Percentiles rank a stretch among this genome's conserved stretches.
These are phyloP conservation scores for Mortierella sp. DNA, from an alignment of 371 early-diverging fungal species.

Conservation along the genomic window DNA sequence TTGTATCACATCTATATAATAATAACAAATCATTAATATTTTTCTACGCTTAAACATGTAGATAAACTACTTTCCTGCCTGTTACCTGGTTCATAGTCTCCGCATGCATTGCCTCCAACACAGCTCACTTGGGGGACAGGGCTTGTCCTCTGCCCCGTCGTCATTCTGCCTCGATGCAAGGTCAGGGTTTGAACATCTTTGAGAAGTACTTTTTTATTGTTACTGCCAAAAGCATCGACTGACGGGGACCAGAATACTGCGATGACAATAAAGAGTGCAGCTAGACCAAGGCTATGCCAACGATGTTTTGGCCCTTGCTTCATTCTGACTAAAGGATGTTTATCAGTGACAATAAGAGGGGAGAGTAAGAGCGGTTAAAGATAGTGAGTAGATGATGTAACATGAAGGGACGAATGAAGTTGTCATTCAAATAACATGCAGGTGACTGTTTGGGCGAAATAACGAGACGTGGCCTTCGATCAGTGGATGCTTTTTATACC, in stretches of 20 bases:
- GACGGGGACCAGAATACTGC: slow-evolving; percentile 4
- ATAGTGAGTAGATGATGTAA: not conserved
- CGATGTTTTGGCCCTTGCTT: not conserved
- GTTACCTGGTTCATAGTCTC: slow-evolving; percentile 50
- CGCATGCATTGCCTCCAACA: slow-evolving; percentile 51
- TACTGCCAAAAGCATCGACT: slow-evolving; percentile 17
- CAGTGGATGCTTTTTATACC: not conserved
- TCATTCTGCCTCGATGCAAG: slow-evolving; percentile 38
- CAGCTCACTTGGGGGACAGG: slow-evolving; percentile 46
- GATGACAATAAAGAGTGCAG: not conserved
- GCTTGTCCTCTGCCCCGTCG: slow-evolving; percentile 34
- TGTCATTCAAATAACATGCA: too few relatives aligned
- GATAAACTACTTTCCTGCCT: not conserved
- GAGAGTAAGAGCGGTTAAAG: not conserved
- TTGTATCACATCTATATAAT: slow-evolving; percentile 41
- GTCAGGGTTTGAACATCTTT: slow-evolving; percentile 49
- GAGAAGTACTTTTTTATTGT: slow-evolving; percentile 33
- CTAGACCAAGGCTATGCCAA: not conserved
- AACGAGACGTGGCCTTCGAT: slow-evolving; percentile 15
- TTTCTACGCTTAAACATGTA: not conserved
- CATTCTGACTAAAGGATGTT: not conserved
- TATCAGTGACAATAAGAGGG: not conserved
- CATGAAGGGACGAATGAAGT: not conserved
- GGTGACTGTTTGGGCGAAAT: not conserved
- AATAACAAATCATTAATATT: not conserved